These are phyloP conservation scores for Voacanga thouarsii DNA, from an alignment of 257 asterid species.

Conservation along the genomic window DNA sequence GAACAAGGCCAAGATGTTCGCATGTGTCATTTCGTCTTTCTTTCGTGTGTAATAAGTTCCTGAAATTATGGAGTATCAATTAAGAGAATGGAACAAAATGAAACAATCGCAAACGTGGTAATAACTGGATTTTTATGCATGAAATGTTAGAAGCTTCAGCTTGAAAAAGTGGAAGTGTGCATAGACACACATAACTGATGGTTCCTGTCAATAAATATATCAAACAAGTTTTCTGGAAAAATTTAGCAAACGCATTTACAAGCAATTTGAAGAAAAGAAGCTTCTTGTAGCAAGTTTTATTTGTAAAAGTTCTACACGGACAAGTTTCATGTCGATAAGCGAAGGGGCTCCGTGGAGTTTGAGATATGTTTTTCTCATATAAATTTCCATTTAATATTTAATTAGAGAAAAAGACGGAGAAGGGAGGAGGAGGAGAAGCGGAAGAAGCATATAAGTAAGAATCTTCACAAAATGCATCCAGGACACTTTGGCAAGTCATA, in stretches of 20 bases:
- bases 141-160: constrained; percentile 2
- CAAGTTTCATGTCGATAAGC: background rate
- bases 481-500: background rate
- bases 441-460: background rate
- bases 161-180: background rate
- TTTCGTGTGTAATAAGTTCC: constrained; percentile 45
- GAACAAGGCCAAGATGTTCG: constrained; percentile 29
- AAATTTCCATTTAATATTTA: background rate
- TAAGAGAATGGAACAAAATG: background rate
- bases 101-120: background rate
- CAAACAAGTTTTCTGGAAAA: background rate
- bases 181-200: background rate
- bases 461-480: background rate
- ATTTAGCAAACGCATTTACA: background rate
- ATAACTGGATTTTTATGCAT: background rate
- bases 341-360: background rate
- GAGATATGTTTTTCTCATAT: background rate
- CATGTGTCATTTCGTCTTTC: constrained; percentile 38
- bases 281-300: background rate
- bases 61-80: constrained; percentile 16
- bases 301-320: background rate
- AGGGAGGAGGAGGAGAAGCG: background rate
- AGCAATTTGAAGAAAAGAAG: background rate
- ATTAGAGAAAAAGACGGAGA: background rate
- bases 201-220: background rate